Percentiles rank a stretch among this genome's conserved stretches.
These are phyloP conservation scores for Dioscorea zingiberensis DNA, from an alignment of 106 monocot species.

Conservation along the genomic window DNA sequence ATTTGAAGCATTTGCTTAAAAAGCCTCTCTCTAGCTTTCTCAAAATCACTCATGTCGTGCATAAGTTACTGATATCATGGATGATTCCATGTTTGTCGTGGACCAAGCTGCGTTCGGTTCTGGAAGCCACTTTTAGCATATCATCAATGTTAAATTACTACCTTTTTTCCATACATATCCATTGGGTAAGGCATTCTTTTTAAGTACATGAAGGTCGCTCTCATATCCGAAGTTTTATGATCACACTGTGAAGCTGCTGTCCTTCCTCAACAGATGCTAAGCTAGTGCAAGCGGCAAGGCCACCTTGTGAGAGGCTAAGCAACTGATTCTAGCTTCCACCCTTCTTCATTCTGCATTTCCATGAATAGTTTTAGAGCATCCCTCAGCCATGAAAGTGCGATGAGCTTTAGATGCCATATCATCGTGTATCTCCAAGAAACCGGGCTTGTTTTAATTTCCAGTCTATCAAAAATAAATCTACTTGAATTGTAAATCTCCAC, in stretches of 20 bases:
- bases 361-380: constrained; percentile 66
- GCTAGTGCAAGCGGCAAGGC: constrained; percentile 51
- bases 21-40: constrained; percentile 49
- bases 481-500: constrained; percentile 68
- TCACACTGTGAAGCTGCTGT: constrained; percentile 61
- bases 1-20: constrained; percentile 54
- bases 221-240: constrained; percentile 55
- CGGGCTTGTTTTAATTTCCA: constrained; percentile 30
- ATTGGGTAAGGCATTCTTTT: constrained; percentile 66
- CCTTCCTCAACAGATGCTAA: constrained; percentile 75
- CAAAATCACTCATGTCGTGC: constrained; percentile 52
- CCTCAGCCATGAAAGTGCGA: constrained; percentile 45
- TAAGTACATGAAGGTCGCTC: constrained; percentile 41
- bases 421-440: constrained; percentile 88
- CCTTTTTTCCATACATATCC: constrained; percentile 97
- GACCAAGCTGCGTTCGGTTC: constrained; percentile 19
- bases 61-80: constrained; percentile 69
- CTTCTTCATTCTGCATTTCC: constrained; percentile 33
- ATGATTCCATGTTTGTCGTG: constrained; percentile 72
- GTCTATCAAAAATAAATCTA: constrained; percentile 34
- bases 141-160: constrained; percentile 67
- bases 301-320: constrained; percentile 46
- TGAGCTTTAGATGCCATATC: constrained; percentile 60
- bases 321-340: constrained; percentile 50
- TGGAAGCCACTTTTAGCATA: constrained; percentile 54